A percentile compares a stretch with the other conserved stretches of the same genome.
phyloP scores from a whole-genome alignment of 2,329 filamentous ascomycete genomes.

The Colletotrichum sp. region DNA sequence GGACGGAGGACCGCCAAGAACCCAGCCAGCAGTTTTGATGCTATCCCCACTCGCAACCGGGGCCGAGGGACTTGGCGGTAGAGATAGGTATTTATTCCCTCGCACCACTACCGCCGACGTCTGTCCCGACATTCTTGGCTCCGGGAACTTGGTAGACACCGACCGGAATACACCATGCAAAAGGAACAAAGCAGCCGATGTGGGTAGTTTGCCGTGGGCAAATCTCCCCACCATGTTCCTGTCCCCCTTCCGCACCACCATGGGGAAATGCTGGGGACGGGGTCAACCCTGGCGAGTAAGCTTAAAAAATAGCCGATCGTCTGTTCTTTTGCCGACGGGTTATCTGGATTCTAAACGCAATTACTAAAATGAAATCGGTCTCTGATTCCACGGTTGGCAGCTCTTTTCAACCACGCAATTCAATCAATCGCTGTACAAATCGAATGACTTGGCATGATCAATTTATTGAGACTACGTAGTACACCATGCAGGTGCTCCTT shows the following conservation, averaged over 20 bases:
- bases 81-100: conserved; percentile 4
- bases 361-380: neutral
- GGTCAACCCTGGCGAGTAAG: neutral
- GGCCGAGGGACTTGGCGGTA: neutral
- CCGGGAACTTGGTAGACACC: neutral
- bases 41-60: neutral
- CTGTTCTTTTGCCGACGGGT: neutral
- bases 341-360: neutral
- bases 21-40: neutral
- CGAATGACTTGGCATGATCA: neutral
- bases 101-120: neutral
- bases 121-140: neutral
- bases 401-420: neutral
- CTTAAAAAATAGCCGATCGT: conserved; percentile 7
- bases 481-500: neutral
- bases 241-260: neutral
- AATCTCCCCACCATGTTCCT: neutral
- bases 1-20: neutral
- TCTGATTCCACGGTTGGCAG: neutral
- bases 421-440: neutral
- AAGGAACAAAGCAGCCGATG: neutral
- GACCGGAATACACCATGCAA: neutral
- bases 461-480: neutral
- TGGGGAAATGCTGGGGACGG: neutral
- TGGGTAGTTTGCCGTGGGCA: neutral